A percentile compares a stretch with the other conserved stretches of the same genome.
Conservation (phyloP, 1,284 basidiomycete genomes). For the Neonothopanus nambi region DNA sequence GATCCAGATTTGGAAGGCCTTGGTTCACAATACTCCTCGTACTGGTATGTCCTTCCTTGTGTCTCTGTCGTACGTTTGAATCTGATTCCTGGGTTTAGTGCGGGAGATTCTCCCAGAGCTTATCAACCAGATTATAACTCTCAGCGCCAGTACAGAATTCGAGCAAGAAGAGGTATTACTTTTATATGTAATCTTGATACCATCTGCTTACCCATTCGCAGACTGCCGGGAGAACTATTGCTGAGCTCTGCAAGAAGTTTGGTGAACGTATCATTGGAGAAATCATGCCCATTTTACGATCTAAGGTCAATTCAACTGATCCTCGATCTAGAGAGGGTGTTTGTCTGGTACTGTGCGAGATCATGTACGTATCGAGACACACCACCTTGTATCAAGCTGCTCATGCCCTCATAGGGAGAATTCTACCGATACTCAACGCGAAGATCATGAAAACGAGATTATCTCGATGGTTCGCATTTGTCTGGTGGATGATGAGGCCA, state of each 20-base stretch:
- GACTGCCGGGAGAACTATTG: slow-evolving; percentile 86
- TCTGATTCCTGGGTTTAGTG: slow-evolving; percentile 46
- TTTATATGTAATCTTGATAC: neutral
- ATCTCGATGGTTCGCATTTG: slow-evolving; percentile 84
- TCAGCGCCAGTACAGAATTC: slow-evolving; percentile 77
- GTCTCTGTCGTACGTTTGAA: slow-evolving; percentile 9
- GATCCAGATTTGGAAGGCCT: slow-evolving; percentile 97
- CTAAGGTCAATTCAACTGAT: slow-evolving; percentile 71
- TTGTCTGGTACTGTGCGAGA: slow-evolving; percentile 84
- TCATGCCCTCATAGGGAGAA: slow-evolving; percentile 58
- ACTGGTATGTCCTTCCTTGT: slow-evolving; percentile 52
- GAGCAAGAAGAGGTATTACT: slow-evolving; percentile 87
- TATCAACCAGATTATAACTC: slow-evolving; percentile 70
- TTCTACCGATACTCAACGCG: slow-evolving; percentile 83
- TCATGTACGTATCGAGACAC: slow-evolving; percentile 61
- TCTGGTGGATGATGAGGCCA: slow-evolving; percentile 85
- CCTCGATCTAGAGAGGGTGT: slow-evolving; percentile 84
- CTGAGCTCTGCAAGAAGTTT: slow-evolving; percentile 93
- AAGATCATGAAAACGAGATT: slow-evolving; percentile 90
- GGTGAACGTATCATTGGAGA: slow-evolving; percentile 92
- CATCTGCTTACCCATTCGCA: slow-evolving; percentile 28
- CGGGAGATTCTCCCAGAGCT: slow-evolving; percentile 92
- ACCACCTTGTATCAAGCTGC: neutral
- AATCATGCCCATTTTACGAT: slow-evolving; percentile 77
- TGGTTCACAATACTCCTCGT: slow-evolving; percentile 88